These are phyloP conservation scores for Wallemia ichthyophaga DNA, from an alignment of 1,284 basidiomycete species.

Conservation along the genomic window DNA sequence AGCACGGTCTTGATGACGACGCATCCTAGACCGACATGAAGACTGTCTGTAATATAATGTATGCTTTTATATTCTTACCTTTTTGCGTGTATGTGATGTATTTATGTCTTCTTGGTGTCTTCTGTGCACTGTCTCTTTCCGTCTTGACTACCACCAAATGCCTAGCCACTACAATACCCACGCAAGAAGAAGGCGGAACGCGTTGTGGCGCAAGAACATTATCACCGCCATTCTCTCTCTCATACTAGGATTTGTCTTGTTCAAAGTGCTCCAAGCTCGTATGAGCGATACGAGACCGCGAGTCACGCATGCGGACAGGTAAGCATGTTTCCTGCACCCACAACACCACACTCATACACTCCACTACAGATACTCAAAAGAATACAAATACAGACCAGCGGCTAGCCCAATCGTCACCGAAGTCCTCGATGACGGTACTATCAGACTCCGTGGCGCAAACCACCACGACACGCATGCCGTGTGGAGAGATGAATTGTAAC, in stretches of 20 bases:
- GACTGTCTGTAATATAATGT: no score
- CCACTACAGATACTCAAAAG: conserved; percentile 27
- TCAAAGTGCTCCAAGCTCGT: neutral
- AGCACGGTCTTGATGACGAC: no score
- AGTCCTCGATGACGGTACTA: conserved; percentile 26
- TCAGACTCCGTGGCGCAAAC: conserved; percentile 25
- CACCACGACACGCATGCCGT: neutral
- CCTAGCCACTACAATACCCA: neutral
- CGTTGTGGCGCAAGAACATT: neutral
- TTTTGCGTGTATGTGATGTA: no score
- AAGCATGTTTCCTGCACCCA: neutral
- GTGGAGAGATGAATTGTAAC: neutral
- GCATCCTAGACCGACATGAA: no score
- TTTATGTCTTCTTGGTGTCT: no score
- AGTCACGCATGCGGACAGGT: neutral
- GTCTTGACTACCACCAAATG: neutral
- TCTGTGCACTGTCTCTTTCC: no score
- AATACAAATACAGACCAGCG: conserved; percentile 31
- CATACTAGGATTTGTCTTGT: neutral
- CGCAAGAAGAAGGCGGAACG: neutral
- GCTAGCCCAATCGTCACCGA: conserved; percentile 36
- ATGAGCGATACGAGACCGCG: neutral
- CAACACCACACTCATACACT: neutral
- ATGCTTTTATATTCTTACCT: no score
- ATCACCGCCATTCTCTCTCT: neutral